Evolutionary conservation across 2,329 filamentous ascomycete genomes (phyloP).

Genomic region (Parascedosporium putredinis): DNA sequence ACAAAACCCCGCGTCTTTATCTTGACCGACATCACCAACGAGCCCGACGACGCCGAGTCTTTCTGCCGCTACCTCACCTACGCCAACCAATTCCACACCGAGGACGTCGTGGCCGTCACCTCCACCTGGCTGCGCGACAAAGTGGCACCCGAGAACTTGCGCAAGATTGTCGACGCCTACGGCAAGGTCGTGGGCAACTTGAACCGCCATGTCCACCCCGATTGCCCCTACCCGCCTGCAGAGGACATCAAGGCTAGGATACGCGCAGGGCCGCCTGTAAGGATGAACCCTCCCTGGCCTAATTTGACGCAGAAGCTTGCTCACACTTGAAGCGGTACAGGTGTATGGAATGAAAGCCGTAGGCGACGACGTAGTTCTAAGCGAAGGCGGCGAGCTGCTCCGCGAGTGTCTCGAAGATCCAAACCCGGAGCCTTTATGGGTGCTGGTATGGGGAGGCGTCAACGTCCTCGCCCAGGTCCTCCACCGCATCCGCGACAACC

Average conservation of each 20-base stretch:
- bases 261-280: constrained; percentile 24
- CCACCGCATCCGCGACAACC: constrained; percentile 22
- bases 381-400: constrained; percentile 20
- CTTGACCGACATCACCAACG: constrained; percentile 33
- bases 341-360: constrained; percentile 24
- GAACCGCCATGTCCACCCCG: constrained; percentile 33
- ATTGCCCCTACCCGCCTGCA: constrained; percentile 28
- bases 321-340: constrained; percentile 9
- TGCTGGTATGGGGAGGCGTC: constrained; percentile 43
- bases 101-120: constrained; percentile 32
- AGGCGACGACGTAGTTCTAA: constrained; percentile 18
- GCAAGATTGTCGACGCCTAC: constrained; percentile 32
- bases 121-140: constrained; percentile 33
- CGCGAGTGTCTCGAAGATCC: constrained; percentile 17
- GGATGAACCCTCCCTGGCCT: constrained; percentile 6
- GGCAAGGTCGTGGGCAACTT: constrained; percentile 33
- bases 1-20: constrained; percentile 27
- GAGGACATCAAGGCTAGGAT: constrained; percentile 25
- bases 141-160: constrained; percentile 30
- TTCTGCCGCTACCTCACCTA: constrained; percentile 33
- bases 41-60: constrained; percentile 34
- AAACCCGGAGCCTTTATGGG: constrained; percentile 33
- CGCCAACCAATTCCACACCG: constrained; percentile 32
- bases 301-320: background rate
- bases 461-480: constrained; percentile 41